Base-by-base conservation (phyloP, 371 early-diverging fungal genomes). In the Racocetra persica region DNA sequence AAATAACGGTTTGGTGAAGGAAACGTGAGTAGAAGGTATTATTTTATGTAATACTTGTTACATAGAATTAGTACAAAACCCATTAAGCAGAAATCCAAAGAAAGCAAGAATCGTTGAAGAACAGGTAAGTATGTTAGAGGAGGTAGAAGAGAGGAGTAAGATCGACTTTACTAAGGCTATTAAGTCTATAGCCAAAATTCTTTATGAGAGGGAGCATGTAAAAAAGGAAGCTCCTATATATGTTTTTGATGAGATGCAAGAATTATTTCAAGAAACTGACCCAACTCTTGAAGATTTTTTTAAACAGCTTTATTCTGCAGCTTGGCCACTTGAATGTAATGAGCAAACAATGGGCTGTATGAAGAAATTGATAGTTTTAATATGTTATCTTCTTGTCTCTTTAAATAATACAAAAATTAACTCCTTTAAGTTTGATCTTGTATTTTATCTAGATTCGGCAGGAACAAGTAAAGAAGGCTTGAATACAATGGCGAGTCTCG, bases 261-360 rank as follows among this genome's bases (percentile, higher is more conserved):
- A 71, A 41, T 71, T 71, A 38, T 20, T 71, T 6, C 13, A 71
- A 71, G 72, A 71, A 71, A 71, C 18, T 20, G 72, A 71, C 3
- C 72, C 72, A 10, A 45, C 22, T 38, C 41, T 71, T 16, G 38
- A 71, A 45, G 72, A 0, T 45, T 71, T 71, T 51, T 71, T 71
- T 38, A n/a, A 71, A 10, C 0, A 71, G 28, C 51, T 71, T 71
- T 71, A 71, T 71, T 41, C 45, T 20, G 72, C 45, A 51, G 72
- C 71, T 26, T 10, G 1, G 24, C 49, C 72, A 41, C n/a, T 45
- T 41, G 49, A 71, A 49, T 45, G 51, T 52, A 71, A 51, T 28
- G 22, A 49, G 10, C 49, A 71, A 71, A 71, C 14, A n/a, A 71
- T 71, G 13, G 51, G 45, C 45, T n/a, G 10, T 71, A 71, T 71